These are phyloP conservation scores for Trichoderma guizhouense DNA, from an alignment of 2,329 filamentous ascomycete species.

Conservation along the genomic window DNA sequence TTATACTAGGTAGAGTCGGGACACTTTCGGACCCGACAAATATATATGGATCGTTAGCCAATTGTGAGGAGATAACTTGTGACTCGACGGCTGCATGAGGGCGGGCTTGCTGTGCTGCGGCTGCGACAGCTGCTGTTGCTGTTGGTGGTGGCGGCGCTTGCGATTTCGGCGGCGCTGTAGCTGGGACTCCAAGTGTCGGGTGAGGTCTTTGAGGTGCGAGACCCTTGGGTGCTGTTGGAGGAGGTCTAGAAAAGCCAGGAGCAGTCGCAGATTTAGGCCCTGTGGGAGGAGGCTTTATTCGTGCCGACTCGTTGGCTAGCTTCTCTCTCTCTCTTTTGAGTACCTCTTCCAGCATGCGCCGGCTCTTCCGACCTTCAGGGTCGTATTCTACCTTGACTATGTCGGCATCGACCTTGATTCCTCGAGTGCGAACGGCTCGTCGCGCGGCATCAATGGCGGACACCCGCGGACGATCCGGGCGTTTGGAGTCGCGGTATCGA, in stretches of 20 bases:
- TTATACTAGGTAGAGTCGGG: constrained; percentile 78
- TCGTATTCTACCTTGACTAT: constrained; percentile 83
- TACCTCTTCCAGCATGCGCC: constrained; percentile 70
- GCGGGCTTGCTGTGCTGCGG: constrained; percentile 25
- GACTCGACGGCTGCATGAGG: constrained; percentile 57
- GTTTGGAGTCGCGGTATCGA: constrained; percentile 73
- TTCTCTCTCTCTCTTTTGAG: constrained; percentile 67
- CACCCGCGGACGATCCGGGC: constrained; percentile 41
- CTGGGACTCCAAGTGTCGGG: constrained; percentile 15
- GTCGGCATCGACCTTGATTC: constrained; percentile 74
- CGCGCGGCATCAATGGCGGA: constrained; percentile 78
- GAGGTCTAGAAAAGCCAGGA: constrained; percentile 46
- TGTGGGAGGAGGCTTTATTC: constrained; percentile 35
- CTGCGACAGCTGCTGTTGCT: constrained; percentile 28
- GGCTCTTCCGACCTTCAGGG: constrained; percentile 79
- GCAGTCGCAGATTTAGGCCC: constrained; percentile 35
- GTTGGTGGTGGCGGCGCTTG: not conserved
- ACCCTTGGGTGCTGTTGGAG: constrained; percentile 82
- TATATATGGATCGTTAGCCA: constrained; percentile 81
- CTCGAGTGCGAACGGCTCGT: constrained; percentile 71
- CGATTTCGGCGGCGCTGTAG: constrained; percentile 26
- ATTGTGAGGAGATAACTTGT: constrained; percentile 62
- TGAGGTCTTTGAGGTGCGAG: constrained; percentile 58
- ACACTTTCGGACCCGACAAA: constrained; percentile 86
- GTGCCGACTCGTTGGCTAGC: constrained; percentile 40